phyloP scores from a whole-genome alignment of 495 filamentous ascomycete genomes.

The Cenococcum geophilum region DNA sequence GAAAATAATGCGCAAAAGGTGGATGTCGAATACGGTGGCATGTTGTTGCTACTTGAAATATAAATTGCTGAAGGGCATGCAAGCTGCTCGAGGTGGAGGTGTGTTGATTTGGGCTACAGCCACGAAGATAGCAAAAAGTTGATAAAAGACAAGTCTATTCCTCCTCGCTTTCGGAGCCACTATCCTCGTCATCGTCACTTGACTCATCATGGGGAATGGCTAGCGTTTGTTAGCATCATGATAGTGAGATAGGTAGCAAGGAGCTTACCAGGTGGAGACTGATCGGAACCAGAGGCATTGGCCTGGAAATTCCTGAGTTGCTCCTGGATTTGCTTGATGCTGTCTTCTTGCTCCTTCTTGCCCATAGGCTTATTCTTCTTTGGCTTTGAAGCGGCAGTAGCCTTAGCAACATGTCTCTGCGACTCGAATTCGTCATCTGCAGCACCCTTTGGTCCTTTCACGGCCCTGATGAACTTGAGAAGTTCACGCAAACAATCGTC shows the following conservation, averaged over 20 bases:
- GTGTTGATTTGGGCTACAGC: neutral
- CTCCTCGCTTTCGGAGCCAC: conserved; percentile 38
- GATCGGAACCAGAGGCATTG: conserved; percentile 18
- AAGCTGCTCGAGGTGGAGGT: neutral
- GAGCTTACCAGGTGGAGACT: conserved; percentile 34
- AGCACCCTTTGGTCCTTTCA: conserved; percentile 23
- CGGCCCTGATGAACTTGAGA: conserved; percentile 65
- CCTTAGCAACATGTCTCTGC: conserved; percentile 40
- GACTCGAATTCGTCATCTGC: conserved; percentile 41
- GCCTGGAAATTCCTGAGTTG: conserved; percentile 41
- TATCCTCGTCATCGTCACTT: conserved; percentile 35
- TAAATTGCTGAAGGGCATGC: neutral
- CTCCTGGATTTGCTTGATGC: conserved; percentile 69
- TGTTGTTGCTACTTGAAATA: neutral
- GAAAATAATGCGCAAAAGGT: neutral
- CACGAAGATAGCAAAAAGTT: neutral
- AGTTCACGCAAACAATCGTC: conserved; percentile 68
- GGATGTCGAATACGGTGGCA: neutral
- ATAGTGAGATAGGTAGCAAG: neutral
- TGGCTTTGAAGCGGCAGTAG: conserved; percentile 52
- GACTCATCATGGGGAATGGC: conserved; percentile 29
- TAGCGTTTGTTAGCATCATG: conserved; percentile 10
- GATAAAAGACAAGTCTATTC: conserved; percentile 23
- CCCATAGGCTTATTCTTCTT: conserved; percentile 99
- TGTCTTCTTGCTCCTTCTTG: conserved; percentile 83